phyloP scores from a whole-genome alignment of 306 rosid species.

The Sesbania bispinosa region DNA sequence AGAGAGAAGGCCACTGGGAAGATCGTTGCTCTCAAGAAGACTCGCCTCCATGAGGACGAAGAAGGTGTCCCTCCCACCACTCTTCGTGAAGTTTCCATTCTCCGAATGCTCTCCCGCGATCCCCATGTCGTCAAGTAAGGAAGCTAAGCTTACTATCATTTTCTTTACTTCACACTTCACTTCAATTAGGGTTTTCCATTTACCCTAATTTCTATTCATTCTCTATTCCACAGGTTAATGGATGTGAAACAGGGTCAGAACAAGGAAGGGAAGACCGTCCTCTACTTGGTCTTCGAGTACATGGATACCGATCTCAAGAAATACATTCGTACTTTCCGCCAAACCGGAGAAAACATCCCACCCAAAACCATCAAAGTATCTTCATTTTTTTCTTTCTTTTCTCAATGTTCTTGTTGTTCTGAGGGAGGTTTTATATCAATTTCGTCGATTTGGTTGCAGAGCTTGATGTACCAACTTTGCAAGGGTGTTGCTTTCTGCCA shows the following conservation, averaged over 20 bases:
- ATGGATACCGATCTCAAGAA: constrained; percentile 95
- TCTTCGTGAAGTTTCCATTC: constrained; percentile 90
- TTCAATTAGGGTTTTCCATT: neutral
- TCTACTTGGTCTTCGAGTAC: constrained; percentile 86
- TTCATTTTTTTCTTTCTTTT: neutral
- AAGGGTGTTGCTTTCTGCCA: constrained; percentile 98
- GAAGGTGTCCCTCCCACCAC: constrained; percentile 99
- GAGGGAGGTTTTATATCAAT: neutral
- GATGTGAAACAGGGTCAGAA: constrained; percentile 92
- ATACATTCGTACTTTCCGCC: constrained; percentile 66
- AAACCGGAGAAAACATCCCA: constrained; percentile 53
- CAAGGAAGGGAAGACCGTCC: constrained; percentile 88
- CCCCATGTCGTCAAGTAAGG: constrained; percentile 85
- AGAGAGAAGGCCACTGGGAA: constrained; percentile 78
- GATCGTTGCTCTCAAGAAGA: constrained; percentile 91
- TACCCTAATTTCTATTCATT: neutral
- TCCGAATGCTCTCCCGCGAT: constrained; percentile 93
- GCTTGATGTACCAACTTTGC: constrained; percentile 92
- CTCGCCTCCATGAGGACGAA: constrained; percentile 94
- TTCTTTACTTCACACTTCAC: too few species aligned
- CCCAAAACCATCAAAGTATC: constrained; percentile 50
- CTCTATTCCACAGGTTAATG: constrained; percentile 66
- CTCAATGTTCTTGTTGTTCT: neutral
- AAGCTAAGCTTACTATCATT: too few species aligned
- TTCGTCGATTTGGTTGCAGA: constrained; percentile 31